Evolutionary conservation across 2,329 filamentous ascomycete genomes (phyloP).

Genomic region (Trichoderma sp.): DNA sequence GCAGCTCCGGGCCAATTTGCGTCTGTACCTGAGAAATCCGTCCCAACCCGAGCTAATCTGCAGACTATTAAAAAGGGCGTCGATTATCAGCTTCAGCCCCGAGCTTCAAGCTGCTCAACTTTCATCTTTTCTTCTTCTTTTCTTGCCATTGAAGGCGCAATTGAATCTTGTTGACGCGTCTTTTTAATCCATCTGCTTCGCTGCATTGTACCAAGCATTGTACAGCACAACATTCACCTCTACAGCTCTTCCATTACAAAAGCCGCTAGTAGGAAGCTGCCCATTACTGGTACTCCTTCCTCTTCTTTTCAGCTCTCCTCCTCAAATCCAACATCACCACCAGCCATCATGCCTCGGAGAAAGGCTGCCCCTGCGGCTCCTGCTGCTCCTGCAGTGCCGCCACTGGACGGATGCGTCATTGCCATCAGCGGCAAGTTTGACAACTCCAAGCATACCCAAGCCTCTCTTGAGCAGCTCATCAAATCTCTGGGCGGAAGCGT

Average conservation of each 20-base stretch:
- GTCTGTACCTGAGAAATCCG: not conserved
- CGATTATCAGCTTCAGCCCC: not conserved
- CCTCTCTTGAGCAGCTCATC: conserved; percentile 48
- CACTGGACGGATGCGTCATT: conserved; percentile 53
- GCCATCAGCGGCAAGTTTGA: conserved; percentile 63
- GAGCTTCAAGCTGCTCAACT: not conserved
- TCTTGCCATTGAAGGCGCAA: not conserved
- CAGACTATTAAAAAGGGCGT: conserved; percentile 2
- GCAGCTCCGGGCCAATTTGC: not conserved
- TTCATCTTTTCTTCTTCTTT: not conserved
- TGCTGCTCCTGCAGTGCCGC: conserved; percentile 25
- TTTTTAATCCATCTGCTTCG: not conserved
- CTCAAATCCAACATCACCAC: not conserved
- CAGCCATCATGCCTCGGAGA: conserved; percentile 8
- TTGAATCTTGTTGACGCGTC: not conserved
- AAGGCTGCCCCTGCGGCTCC: conserved; percentile 20
- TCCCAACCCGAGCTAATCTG: not conserved
- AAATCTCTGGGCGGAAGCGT: conserved; percentile 51
- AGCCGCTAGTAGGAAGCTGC: not conserved
- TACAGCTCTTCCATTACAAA: not conserved
- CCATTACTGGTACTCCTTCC: not conserved
- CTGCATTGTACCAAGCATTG: not conserved
- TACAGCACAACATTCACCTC: not conserved
- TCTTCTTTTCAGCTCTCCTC: not conserved
- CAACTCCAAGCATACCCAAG: conserved; percentile 53